Evolutionary conservation across 1,139 yeast species (phyloP).

Genomic region (Suhomyces guaymorum): DNA sequence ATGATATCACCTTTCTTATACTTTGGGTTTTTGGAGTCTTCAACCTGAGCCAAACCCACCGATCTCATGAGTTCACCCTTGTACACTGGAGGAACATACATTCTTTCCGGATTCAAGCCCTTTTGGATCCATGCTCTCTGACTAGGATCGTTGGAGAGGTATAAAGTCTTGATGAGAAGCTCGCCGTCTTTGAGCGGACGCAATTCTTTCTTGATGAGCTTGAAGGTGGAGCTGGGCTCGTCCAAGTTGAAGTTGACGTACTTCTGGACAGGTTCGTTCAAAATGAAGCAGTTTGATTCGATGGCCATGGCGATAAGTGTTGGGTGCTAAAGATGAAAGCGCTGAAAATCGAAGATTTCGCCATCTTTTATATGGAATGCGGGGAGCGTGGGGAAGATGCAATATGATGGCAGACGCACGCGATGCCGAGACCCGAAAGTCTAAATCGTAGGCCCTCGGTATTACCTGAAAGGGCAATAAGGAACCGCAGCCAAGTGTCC

Average conservation of each 20-base stretch:
- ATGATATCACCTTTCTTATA: conserved; percentile 14
- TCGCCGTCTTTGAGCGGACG: conserved; percentile 42
- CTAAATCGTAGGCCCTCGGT: no score
- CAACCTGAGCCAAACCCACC: conserved; percentile 31
- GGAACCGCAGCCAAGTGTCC: no score
- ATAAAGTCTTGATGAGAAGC: conserved; percentile 47
- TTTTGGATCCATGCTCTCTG: conserved; percentile 63
- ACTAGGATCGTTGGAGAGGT: conserved; percentile 67
- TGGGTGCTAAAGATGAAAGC: not conserved
- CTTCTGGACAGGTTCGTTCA: conserved; percentile 20
- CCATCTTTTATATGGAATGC: not conserved
- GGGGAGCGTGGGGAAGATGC: conserved; percentile 5
- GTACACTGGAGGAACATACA: conserved; percentile 49
- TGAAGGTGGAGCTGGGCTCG: conserved; percentile 33
- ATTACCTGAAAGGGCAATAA: not conserved
- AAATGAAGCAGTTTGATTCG: conserved; percentile 14
- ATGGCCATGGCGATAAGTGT: conserved; percentile 6
- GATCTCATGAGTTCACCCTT: conserved; percentile 53
- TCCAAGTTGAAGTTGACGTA: conserved; percentile 15
- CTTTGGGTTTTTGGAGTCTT: conserved; percentile 13
- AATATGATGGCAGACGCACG: conserved; percentile 3
- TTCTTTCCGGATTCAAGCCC: conserved; percentile 38
- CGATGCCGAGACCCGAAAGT: conserved; percentile 8
- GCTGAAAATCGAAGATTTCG: no score
- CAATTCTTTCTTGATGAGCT: conserved; percentile 21